These are phyloP conservation scores for Vararia minispora DNA, from an alignment of 768 basidiomycete species.

Conservation along the genomic window DNA sequence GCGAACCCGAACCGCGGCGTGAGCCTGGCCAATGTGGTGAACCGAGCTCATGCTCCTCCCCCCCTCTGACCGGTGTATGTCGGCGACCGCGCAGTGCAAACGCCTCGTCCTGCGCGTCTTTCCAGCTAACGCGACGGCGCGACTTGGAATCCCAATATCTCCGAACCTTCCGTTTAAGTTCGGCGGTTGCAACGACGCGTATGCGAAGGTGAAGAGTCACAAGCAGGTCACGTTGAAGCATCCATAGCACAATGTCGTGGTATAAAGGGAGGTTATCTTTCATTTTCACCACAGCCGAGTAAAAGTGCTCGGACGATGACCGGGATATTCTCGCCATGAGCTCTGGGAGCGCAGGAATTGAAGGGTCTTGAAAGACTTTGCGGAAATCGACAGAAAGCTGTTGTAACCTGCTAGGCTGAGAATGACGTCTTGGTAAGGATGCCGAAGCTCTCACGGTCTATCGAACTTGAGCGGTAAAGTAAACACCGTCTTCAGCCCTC, in stretches of 20 bases:
- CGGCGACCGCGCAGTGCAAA: slow-evolving; percentile 2
- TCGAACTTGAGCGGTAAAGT: slow-evolving; percentile 57
- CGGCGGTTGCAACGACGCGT: slow-evolving; percentile 67
- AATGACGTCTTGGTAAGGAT: background rate
- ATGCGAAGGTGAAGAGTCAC: slow-evolving; percentile 79
- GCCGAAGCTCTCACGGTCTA: slow-evolving; percentile 34
- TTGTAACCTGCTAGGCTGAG: slow-evolving; percentile 31
- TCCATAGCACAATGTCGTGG: slow-evolving; percentile 81
- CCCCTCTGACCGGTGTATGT: slow-evolving; percentile 4
- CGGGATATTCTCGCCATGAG: slow-evolving; percentile 70
- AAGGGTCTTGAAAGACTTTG: slow-evolving; percentile 41
- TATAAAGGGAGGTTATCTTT: slow-evolving; percentile 62
- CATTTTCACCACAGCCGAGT: slow-evolving; percentile 61
- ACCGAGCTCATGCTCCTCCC: slow-evolving; percentile 3
- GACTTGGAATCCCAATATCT: slow-evolving; percentile 18
- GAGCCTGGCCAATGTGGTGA: slow-evolving; percentile 1
- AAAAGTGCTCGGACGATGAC: slow-evolving; percentile 65
- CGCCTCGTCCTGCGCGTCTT: slow-evolving; percentile 5
- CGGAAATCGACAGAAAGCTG: slow-evolving; percentile 50
- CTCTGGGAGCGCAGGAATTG: slow-evolving; percentile 58
- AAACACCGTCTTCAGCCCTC: slow-evolving; percentile 72
- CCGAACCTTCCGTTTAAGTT: slow-evolving; percentile 65
- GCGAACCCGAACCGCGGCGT: slow-evolving; percentile 32
- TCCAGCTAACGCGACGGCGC: slow-evolving; percentile 28
- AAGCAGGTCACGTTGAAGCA: slow-evolving; percentile 79